Evolutionary conservation across 495 filamentous ascomycete genomes (phyloP).

Genomic region (Daldinia grandis): DNA sequence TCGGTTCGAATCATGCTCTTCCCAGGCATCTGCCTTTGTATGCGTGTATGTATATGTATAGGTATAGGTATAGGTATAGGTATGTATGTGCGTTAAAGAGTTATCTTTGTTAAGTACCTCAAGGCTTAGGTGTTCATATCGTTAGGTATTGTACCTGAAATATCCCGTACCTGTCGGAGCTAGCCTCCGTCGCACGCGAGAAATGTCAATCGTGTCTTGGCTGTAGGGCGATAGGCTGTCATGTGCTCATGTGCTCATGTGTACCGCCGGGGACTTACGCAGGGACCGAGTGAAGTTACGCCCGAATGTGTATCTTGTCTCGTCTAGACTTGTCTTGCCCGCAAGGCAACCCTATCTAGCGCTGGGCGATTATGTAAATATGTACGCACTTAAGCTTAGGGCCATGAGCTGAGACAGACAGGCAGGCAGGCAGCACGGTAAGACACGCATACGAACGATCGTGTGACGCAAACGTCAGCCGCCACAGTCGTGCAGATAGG

Average conservation of each 20-base stretch:
- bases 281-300: constrained; percentile 34
- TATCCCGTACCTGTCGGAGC: neutral
- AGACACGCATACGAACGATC: constrained; percentile 18
- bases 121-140: no score
- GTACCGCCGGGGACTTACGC: constrained; percentile 26
- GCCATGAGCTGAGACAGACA: constrained; percentile 3
- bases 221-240: neutral
- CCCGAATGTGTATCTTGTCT: constrained; percentile 13
- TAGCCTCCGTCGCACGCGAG: constrained; percentile 28
- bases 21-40: neutral
- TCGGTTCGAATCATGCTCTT: constrained; percentile 1
- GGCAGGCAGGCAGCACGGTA: neutral
- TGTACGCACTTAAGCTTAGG: constrained; percentile 29
- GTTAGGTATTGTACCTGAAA: no score
- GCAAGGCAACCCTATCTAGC: neutral
- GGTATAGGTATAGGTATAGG: neutral
- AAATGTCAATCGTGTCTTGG: constrained; percentile 11
- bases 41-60: no score
- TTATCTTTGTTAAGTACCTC: no score
- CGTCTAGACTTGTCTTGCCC: neutral
- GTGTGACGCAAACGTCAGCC: constrained; percentile 33
- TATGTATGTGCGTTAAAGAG: no score
- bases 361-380: constrained; percentile 1
- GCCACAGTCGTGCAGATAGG: constrained; percentile 20
- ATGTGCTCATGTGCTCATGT: constrained; percentile 1